phyloP scores from a whole-genome alignment of 352 stramenopile genomes.

The Thalassiosira ordinaria region DNA sequence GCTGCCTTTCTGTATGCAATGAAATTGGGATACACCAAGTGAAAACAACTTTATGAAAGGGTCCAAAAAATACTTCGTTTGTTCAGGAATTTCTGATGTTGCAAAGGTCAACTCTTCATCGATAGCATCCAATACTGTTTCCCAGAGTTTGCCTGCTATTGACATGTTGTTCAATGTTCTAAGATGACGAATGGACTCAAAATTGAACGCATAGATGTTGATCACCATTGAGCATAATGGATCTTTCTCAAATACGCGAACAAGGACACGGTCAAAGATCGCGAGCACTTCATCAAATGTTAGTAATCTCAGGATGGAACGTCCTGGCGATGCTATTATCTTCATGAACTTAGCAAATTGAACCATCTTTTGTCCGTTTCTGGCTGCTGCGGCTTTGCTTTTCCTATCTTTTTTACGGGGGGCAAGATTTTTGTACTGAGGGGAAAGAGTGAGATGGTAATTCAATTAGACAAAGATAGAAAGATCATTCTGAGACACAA shows the following conservation, averaged over 20 bases:
- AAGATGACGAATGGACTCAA: constrained; percentile 76
- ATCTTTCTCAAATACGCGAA: constrained; percentile 78
- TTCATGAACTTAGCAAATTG: constrained; percentile 75
- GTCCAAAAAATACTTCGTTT: constrained; percentile 72
- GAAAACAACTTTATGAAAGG: constrained; percentile 82
- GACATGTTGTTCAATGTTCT: constrained; percentile 82
- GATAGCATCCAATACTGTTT: constrained; percentile 79
- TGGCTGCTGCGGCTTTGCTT: constrained; percentile 61
- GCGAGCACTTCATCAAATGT: constrained; percentile 68
- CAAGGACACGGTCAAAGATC: constrained; percentile 70
- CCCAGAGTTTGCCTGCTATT: constrained; percentile 78
- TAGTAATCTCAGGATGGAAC: constrained; percentile 71
- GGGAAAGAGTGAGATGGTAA: not conserved
- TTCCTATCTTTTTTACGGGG: constrained; percentile 55
- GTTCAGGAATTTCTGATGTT: constrained; percentile 67
- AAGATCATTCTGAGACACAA: not conserved
- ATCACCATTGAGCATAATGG: constrained; percentile 73
- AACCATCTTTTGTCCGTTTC: constrained; percentile 75
- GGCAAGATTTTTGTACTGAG: constrained; percentile 59
- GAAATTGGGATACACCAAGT: constrained; percentile 78
- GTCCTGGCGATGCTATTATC: constrained; percentile 67
- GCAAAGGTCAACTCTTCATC: constrained; percentile 79
- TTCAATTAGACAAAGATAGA: too few relatives aligned
- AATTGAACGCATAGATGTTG: constrained; percentile 81
- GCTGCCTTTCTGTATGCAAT: constrained; percentile 65